Base-by-base conservation (phyloP, 2,329 filamentous ascomycete species). In the Tolypocladium sp. region DNA sequence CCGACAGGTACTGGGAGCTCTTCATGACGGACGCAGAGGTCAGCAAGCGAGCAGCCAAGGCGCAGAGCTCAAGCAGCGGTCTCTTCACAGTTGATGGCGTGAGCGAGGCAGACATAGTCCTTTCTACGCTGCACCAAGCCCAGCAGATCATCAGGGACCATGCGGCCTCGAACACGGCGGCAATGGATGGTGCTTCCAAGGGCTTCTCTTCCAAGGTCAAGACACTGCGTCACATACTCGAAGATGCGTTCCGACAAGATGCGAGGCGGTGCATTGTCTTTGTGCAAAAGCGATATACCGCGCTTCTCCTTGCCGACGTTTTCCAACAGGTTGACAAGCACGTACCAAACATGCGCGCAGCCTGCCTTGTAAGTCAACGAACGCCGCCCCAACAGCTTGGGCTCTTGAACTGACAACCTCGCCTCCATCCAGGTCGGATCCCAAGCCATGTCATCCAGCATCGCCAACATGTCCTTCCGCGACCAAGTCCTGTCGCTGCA, bases 1-100 rank as follows among this genome's bases (percentile, higher is more conserved):
- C 91, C 0, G 92, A 99, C 68, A 79, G 85, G 56, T 86, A 91
- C 59, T 96, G 92, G 92, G 78, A 82, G 58, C 81, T 91, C 38
- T 82, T 84, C 15, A 77, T 96, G 27, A 79, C 81, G 0, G 83
- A 90, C 7, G 77, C 84, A 3, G 82, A 88, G 60, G 73, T 83
- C 0, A 76, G 77, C 4, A 89, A 84, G 62, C 75, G 91, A 2
- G 81, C 88, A 55, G 78, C 82, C 59, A 76, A 56, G 52, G 59
- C 56, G 2, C 49, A 58, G 9, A 37, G 80, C 60, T 79, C 81
- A 1, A 80, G 80, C 61, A 71, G 73, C 8, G 70, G 74, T 6
- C 65, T 64, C 17, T 60, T 61, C 9, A 63, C 59, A 4, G 58
- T 65, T 7, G 58, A 67, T 27, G 62, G 63, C 4, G 44, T 58